Conservation (phyloP, 148 eudicot species). For the Beta vulgaris region DNA sequence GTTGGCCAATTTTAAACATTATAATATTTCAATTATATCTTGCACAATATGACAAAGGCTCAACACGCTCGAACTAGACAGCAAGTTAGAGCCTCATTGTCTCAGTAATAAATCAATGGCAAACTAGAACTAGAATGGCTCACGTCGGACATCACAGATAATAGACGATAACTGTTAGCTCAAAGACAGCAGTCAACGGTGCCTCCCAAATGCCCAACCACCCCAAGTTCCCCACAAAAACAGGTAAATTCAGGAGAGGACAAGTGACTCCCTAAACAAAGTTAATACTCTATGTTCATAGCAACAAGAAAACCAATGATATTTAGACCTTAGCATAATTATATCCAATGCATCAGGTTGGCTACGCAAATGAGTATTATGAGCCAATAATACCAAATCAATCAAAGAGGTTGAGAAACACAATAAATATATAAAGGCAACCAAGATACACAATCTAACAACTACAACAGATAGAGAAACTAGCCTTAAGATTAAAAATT, state of each 20-base stretch:
- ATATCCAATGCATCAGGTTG: neutral
- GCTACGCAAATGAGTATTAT: neutral
- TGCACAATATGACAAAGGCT: neutral
- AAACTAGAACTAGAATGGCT: neutral
- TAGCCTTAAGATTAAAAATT: too few relatives aligned
- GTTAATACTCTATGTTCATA: neutral
- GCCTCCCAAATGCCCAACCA: neutral
- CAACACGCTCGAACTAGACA: neutral
- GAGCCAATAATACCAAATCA: neutral
- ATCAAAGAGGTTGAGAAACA: too few relatives aligned
- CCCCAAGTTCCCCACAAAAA: neutral
- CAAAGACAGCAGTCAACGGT: neutral
- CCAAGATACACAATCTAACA: too few relatives aligned
- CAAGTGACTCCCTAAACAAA: neutral
- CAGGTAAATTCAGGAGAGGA: neutral
- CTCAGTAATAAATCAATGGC: neutral
- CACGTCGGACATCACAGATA: neutral
- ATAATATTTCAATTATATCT: too few relatives aligned
- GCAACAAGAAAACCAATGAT: neutral
- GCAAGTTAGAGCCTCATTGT: neutral
- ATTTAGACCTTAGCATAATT: neutral
- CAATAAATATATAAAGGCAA: too few relatives aligned
- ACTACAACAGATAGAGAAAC: too few relatives aligned
- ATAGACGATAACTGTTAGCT: neutral
- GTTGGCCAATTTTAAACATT: too few relatives aligned